phyloP scores from a whole-genome alignment of 352 stramenopile species.

The Thalassiosira oceanica region DNA sequence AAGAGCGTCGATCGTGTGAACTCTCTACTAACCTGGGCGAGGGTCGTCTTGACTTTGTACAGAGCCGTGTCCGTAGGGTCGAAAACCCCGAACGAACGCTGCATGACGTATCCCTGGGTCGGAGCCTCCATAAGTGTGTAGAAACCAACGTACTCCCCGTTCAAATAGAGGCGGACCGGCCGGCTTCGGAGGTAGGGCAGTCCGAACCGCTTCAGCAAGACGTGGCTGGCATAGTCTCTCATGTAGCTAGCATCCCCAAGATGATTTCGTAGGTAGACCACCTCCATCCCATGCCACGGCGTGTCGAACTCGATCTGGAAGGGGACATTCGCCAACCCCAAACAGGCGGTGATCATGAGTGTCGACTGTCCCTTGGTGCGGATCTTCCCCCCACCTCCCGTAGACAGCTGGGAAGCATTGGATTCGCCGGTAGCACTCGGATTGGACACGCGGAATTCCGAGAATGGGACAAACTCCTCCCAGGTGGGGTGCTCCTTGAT shows the following conservation, averaged over 20 bases:
- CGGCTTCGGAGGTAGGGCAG: constrained; percentile 19
- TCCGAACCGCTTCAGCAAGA: constrained; percentile 12
- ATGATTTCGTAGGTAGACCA: background rate
- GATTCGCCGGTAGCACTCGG: no score
- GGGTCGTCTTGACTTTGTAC: constrained; percentile 23
- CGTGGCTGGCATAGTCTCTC: background rate
- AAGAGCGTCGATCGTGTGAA: background rate
- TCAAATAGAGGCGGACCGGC: constrained; percentile 14
- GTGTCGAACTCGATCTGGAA: constrained; percentile 6
- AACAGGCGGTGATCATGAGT: background rate
- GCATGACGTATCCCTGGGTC: constrained; percentile 24
- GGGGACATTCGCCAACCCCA: no score
- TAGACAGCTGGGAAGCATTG: no score
- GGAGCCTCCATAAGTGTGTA: constrained; percentile 15
- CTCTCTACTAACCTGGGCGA: background rate
- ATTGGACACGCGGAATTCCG: no score
- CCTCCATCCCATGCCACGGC: no score
- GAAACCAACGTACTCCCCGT: constrained; percentile 12
- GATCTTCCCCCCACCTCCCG: no score
- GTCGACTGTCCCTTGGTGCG: background rate
- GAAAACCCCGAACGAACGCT: constrained; percentile 5
- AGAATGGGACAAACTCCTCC: no score
- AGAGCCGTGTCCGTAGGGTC: constrained; percentile 7
- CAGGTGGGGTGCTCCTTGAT: no score
- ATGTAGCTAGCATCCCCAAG: background rate